Evolutionary conservation across 1,139 yeast species (phyloP), one percentile per base, ranked within the genome.

Genomic region (Lodderomyces parapsilosis): DNA sequence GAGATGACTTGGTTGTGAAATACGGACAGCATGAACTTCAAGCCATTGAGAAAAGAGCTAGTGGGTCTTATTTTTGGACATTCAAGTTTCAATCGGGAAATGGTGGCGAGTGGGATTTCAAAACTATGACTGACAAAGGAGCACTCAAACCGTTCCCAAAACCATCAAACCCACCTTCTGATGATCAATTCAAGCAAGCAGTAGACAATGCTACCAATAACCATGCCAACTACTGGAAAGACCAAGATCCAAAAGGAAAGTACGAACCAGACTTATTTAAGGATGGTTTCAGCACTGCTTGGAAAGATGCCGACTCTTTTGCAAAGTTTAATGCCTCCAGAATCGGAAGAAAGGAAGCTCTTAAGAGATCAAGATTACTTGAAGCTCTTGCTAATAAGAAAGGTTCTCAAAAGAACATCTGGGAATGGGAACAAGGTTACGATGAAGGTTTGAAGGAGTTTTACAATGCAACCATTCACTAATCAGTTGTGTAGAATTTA

Each of bases 81-180:
- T 86, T 68, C 61, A 89, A 88, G 63, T 91, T 91, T 58, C 80
- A 85, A 58, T 75, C 81, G 44, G 97, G 97, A 2, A 85, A 84
- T 56, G 97, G 97, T 33, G 98, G 97, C 9, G 96, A 89, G 65
- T 91, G 98, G 98, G 97, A 93, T 44, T 83, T 88, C 62, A 74
- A 77, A 36, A 88, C 90, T 38, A 87, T 87, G 93, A 66, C 78
- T 22, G 80, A 84, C 23, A 68, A 68, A 44, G 91, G 91, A 0
- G 81, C 83, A 8, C 66, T 89, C 19, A 35, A 35, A 3, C 53
- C 56, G 8, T 63, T 65, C 1, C 51, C 58, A 31, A 43, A 50
- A 2, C 63, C 61, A 17, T 58, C 54, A 20, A 27, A 48, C 1
- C 43, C 63, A 4, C 80, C 82, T 3, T 62, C 63, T 20, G 66